A percentile compares a stretch with the other conserved stretches of the same genome.
Conservation (phyloP, 2,329 filamentous ascomycete genomes). For the Aspergillus niger region DNA sequence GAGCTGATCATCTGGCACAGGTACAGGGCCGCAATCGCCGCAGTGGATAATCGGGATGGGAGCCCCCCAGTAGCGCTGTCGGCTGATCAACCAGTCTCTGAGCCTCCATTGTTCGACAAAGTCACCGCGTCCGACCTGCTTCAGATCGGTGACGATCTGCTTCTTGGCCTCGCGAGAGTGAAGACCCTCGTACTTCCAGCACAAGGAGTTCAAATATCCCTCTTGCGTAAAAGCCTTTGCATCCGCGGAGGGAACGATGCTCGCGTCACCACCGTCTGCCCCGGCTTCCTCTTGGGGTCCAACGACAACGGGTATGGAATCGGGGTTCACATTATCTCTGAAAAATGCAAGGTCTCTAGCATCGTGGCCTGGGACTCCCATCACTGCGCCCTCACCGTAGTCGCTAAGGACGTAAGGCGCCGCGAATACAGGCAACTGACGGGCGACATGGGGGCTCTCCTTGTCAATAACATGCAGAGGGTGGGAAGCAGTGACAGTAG, state of each 20-base stretch:
- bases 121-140: conserved; percentile 59
- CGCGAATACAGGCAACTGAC: conserved; percentile 70
- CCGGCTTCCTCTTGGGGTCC: conserved; percentile 40
- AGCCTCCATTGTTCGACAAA: conserved; percentile 75
- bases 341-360: conserved; percentile 77
- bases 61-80: conserved; percentile 90
- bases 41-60: conserved; percentile 91
- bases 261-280: conserved; percentile 12
- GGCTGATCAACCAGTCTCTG: conserved; percentile 85
- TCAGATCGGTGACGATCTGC: conserved; percentile 58
- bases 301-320: conserved; percentile 66
- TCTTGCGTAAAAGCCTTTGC: conserved; percentile 61
- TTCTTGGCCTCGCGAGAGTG: conserved; percentile 64
- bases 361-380: conserved; percentile 90
- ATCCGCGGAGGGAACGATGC: conserved; percentile 42
- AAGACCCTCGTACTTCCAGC: conserved; percentile 66
- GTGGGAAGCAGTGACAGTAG: conserved; percentile 63
- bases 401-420: conserved; percentile 83
- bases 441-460: conserved; percentile 42
- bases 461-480: conserved; percentile 62
- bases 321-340: conserved; percentile 65
- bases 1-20: conserved; percentile 74
- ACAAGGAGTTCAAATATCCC: conserved; percentile 68
- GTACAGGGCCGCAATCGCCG: conserved; percentile 71
- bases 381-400: conserved; percentile 84